These are phyloP conservation scores for Pilaira anomala DNA, from an alignment of 192 early-diverging fungal genomes.

Conservation along the genomic window DNA sequence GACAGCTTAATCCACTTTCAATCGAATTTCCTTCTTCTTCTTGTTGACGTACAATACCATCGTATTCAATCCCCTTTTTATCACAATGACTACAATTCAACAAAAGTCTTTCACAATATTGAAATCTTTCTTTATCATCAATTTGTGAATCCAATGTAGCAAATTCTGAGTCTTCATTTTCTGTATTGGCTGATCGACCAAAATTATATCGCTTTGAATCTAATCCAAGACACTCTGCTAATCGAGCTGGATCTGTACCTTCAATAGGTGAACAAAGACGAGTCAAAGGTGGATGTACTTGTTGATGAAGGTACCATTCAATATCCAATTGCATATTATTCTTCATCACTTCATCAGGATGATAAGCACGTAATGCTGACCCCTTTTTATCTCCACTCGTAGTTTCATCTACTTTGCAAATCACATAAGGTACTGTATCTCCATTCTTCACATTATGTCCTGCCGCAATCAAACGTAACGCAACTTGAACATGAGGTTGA, in stretches of 20 bases:
- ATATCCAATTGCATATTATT: conserved; percentile 57
- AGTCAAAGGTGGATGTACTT: conserved; percentile 84
- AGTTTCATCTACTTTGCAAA: conserved; percentile 54
- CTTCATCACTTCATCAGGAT: conserved; percentile 77
- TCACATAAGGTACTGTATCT: conserved; percentile 94
- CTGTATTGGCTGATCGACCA: background rate
- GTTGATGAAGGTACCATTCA: conserved; percentile 93
- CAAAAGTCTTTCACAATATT: conserved; percentile 63
- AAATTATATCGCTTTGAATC: conserved; percentile 64
- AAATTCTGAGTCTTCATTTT: conserved; percentile 48
- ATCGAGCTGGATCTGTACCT: conserved; percentile 69
- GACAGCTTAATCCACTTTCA: conserved; percentile 49
- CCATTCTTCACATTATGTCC: conserved; percentile 69
- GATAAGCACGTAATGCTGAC: conserved; percentile 22
- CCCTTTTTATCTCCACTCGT: conserved; percentile 28
- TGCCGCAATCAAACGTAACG: conserved; percentile 69
- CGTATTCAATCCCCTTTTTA: conserved; percentile 38
- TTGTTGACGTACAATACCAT: conserved; percentile 18
- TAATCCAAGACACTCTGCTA: conserved; percentile 85
- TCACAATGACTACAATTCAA: conserved; percentile 63
- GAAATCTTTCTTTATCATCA: conserved; percentile 70
- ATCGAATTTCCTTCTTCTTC: conserved; percentile 17
- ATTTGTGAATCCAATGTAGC: conserved; percentile 77
- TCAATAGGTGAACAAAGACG: conserved; percentile 84
- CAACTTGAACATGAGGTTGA: conserved; percentile 96